Base-by-base conservation (phyloP, 192 early-diverging fungal species). In the Cetraspora pellucida region DNA sequence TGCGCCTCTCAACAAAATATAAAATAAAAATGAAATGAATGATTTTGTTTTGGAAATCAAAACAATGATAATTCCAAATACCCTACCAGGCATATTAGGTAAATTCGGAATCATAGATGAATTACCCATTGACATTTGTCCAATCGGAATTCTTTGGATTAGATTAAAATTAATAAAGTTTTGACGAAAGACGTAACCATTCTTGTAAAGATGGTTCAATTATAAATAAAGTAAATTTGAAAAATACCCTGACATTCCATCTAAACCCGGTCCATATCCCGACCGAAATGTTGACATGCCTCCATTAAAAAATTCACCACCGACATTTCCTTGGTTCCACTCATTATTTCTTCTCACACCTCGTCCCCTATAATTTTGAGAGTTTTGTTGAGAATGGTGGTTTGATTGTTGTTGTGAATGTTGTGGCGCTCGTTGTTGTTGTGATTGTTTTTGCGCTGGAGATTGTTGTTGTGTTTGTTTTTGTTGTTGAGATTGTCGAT, bases 181-280 rank as follows among this genome's bases (percentile, higher is more conserved):
- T 49, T 13, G 16, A 49, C 16, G 47, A 49, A 49, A 13, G 47
- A 13, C 16, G 10, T 16, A 2, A 49, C 16, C 0, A 19, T 54
- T 13, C 13, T 54, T 19, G 5, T 2, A 54, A 0, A 54, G 5
- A 54, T 13, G 16, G 17, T 52, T 17, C 13, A 43, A n/a, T 10
- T 44, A 28, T 28, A 31, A 10, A 65, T 43, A 19, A 19, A 43
- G 10, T 44, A 37, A 44, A 37, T n/a, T 21, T 43, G 10, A 65
- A 10, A 45, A 65, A 37, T 65, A 65, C 63, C 63, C 63, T n/a
- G 63, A 30, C 19, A 65, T 65, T 65, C 63, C 63, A 19, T 65
- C 63, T n/a, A 65, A 44, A 37, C 63, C 63, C 10, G 63, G 63
- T 0, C 63, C 63, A 37, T 43, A 65, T 44, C 63, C 63, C 10